Evolutionary conservation across 73 alveolate species (phyloP).

Genomic region (Blepharisma stoltei): DNA sequence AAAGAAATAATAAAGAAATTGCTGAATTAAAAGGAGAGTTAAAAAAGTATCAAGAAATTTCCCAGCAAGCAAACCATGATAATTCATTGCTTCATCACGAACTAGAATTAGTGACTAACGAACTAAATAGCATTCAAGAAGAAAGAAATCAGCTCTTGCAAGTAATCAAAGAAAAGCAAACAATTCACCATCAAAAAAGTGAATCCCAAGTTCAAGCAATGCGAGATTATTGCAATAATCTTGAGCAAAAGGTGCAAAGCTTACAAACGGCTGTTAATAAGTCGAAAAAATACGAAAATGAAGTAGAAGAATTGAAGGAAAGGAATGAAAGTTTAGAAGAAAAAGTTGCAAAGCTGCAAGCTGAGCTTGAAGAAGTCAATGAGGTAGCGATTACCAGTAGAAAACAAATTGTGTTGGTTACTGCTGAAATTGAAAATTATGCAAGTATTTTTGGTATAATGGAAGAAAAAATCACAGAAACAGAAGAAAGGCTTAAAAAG

Average conservation of each 20-base stretch:
- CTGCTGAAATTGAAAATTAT: constrained; percentile 8
- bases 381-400: constrained; percentile 17
- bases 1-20: no score
- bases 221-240: background rate
- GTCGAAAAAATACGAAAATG: background rate
- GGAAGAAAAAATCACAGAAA: constrained; percentile 23
- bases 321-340: background rate
- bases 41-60: no score
- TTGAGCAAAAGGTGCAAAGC: background rate
- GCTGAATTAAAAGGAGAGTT: no score
- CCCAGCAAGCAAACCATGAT: no score
- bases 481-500: background rate
- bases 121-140: background rate
- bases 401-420: background rate
- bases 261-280: background rate
- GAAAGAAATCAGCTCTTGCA: constrained; percentile 20
- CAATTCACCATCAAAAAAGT: background rate
- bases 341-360: background rate
- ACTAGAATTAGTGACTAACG: no score
- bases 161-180: background rate
- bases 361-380: background rate
- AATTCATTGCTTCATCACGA: no score
- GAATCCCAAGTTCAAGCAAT: background rate
- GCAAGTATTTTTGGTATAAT: background rate
- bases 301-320: background rate